Percentiles rank a stretch among this genome's conserved stretches.
Evolutionary conservation across 202 grass and related monocot species (phyloP).

Genomic region (Setaria viridis): DNA sequence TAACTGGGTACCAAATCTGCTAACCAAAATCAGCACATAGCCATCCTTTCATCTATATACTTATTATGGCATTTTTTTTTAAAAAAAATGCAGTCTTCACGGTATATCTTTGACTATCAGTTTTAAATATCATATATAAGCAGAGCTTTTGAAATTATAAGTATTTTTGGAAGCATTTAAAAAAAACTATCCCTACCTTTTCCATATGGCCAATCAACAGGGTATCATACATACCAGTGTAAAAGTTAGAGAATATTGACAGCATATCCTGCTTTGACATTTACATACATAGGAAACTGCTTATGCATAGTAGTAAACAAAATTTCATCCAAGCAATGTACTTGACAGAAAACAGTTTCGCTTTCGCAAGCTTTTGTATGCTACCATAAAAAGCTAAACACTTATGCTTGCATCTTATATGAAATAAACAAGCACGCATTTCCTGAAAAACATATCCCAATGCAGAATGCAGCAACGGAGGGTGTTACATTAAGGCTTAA

Average conservation of each 20-base stretch:
- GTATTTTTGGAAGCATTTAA: not conserved
- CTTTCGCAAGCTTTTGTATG: slow-evolving; percentile 39
- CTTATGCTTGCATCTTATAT: slow-evolving; percentile 33
- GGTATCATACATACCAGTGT: not conserved
- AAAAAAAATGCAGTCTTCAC: not conserved
- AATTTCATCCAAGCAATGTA: not conserved
- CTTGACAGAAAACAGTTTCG: slow-evolving; percentile 49
- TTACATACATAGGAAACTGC: not conserved
- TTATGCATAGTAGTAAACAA: not conserved
- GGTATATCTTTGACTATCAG: not conserved
- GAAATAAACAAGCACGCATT: slow-evolving; percentile 44
- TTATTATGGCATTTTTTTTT: not conserved
- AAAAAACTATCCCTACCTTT: not conserved
- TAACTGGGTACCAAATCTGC: not conserved
- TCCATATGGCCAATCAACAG: not conserved
- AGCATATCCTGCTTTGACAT: not conserved
- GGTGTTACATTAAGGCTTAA: not conserved
- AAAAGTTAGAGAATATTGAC: not conserved
- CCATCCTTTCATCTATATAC: not conserved
- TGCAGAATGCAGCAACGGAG: not conserved
- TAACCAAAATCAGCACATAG: not conserved
- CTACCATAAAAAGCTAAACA: slow-evolving; percentile 44
- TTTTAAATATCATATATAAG: not conserved
- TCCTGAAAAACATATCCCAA: slow-evolving; percentile 5
- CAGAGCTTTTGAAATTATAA: not conserved